phyloP scores from a whole-genome alignment of 2,329 filamentous ascomycete species.

The Colletotrichum siamense region DNA sequence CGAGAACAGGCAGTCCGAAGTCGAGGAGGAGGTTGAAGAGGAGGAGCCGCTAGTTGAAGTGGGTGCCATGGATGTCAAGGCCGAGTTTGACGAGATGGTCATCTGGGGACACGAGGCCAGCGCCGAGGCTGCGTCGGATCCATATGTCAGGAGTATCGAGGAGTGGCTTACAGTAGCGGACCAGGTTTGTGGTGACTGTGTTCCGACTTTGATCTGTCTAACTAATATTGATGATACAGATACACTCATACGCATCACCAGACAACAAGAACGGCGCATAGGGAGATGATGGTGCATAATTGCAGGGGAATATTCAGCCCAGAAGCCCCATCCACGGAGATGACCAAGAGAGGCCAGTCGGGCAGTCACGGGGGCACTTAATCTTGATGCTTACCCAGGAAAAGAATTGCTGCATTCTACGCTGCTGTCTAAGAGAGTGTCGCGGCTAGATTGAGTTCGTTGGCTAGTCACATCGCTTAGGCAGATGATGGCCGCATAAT shows the following conservation, averaged over 20 bases:
- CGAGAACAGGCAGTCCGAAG: conserved; percentile 35
- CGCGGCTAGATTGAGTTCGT: not conserved
- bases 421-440: not conserved
- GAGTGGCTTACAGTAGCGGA: conserved; percentile 83
- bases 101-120: conserved; percentile 84
- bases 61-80: conserved; percentile 66
- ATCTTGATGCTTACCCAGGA: not conserved
- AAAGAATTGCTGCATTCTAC: rapidly evolving
- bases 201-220: not conserved
- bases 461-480: rapidly evolving
- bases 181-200: conserved; percentile 51
- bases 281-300: not conserved
- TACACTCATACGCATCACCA: conserved; percentile 35
- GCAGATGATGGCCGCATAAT: not conserved
- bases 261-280: not conserved
- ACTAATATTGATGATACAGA: conserved; percentile 27
- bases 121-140: conserved; percentile 67
- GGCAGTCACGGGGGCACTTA: not conserved
- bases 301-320: not conserved
- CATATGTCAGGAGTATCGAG: conserved; percentile 75
- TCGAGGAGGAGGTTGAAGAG: conserved; percentile 48
- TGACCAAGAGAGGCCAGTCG: not conserved
- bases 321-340: not conserved
- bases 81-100: conserved; percentile 75
- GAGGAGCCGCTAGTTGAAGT: conserved; percentile 43